A percentile compares a stretch with the other conserved stretches of the same genome.
These are phyloP conservation scores for Ustilago trichophora DNA, from an alignment of 1,284 basidiomycete species.

Conservation along the genomic window DNA sequence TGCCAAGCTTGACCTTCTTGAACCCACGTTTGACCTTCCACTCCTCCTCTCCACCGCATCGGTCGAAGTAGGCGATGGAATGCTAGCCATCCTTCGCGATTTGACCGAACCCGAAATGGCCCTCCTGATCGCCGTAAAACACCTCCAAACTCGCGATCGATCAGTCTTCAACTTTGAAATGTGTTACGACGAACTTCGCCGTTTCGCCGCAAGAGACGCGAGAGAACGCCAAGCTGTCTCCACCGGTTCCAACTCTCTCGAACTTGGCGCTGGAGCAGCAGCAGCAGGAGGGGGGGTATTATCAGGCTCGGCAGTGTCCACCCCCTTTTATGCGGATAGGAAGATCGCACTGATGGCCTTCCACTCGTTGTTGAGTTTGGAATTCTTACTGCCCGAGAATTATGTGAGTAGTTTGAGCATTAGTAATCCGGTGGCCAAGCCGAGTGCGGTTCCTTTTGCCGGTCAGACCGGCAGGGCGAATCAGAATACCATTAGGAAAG, in stretches of 20 bases:
- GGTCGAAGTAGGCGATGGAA: slow-evolving; percentile 19
- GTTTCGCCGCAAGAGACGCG: slow-evolving; percentile 44
- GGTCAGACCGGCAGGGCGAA: slow-evolving; percentile 14
- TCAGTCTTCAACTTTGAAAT: slow-evolving; percentile 65
- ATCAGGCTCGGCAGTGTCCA: slow-evolving; percentile 8
- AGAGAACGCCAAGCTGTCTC: slow-evolving; percentile 25
- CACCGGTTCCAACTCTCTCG: neutral
- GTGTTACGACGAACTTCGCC: slow-evolving; percentile 53
- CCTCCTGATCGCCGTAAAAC: slow-evolving; percentile 59
- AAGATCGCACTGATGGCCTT: slow-evolving; percentile 41
- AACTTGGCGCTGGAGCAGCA: neutral
- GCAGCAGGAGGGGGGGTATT: neutral
- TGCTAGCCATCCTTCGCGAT: slow-evolving; percentile 23
- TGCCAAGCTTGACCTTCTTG: neutral
- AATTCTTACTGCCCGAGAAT: slow-evolving; percentile 34
- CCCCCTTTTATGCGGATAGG: slow-evolving; percentile 30
- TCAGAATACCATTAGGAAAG: slow-evolving; percentile 34
- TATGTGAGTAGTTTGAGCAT: slow-evolving; percentile 18
- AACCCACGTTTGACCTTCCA: slow-evolving; percentile 7
- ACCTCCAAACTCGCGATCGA: slow-evolving; percentile 55
- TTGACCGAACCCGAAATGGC: slow-evolving; percentile 58
- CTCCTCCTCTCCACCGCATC: slow-evolving; percentile 21
- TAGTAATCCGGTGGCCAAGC: slow-evolving; percentile 28
- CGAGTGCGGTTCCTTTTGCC: slow-evolving; percentile 5
- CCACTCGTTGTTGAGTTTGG: slow-evolving; percentile 25